Conservation (phyloP, 1,284 basidiomycete genomes). For the Ganoderma multipileum region DNA sequence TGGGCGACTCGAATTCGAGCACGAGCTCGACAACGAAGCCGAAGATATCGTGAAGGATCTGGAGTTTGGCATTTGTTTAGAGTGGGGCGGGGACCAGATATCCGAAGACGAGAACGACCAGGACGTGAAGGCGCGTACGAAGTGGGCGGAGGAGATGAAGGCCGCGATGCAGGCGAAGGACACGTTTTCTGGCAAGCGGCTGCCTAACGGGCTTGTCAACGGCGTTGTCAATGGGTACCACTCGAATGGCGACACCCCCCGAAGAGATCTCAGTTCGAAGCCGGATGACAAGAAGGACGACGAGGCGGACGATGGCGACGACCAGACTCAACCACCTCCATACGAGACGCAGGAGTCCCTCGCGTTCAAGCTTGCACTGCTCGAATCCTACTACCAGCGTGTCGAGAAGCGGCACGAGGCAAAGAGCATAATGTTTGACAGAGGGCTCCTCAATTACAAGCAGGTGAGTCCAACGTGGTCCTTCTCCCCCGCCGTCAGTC, state of each 20-base stretch:
- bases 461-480: constrained; percentile 62
- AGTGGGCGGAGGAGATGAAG: constrained; percentile 70
- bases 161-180: constrained; percentile 53
- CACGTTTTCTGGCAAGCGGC: constrained; percentile 42
- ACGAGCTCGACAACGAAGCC: constrained; percentile 96
- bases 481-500: constrained; percentile 10
- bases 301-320: constrained; percentile 55
- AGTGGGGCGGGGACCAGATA: constrained; percentile 88
- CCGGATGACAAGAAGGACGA: constrained; percentile 53
- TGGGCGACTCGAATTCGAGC: constrained; percentile 96
- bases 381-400: constrained; percentile 93
- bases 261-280: constrained; percentile 36
- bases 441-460: constrained; percentile 93
- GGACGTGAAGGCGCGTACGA: constrained; percentile 71
- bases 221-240: constrained; percentile 56
- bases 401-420: constrained; percentile 89
- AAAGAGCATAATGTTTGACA: constrained; percentile 93
- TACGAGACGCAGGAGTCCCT: constrained; percentile 90
- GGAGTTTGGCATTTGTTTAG: constrained; percentile 89
- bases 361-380: constrained; percentile 87
- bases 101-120: constrained; percentile 75
- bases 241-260: constrained; percentile 35
- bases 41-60: constrained; percentile 96
- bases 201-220: constrained; percentile 42
- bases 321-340: constrained; percentile 73